Conservation (phyloP, 2,329 filamentous ascomycete genomes). For the Sporothrix pallida region DNA sequence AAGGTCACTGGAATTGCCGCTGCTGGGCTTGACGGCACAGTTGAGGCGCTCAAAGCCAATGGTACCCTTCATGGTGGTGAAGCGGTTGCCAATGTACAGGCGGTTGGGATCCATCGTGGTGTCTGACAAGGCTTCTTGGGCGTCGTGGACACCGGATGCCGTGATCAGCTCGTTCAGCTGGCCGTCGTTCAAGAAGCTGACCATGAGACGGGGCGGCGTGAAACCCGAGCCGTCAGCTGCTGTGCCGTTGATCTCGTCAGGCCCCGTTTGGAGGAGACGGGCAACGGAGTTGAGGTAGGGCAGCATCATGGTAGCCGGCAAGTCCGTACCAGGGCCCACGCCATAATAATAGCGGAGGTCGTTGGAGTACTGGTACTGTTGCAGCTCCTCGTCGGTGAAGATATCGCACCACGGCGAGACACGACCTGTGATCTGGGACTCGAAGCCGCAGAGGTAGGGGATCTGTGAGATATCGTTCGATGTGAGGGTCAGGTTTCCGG, state of each 20-base stretch:
- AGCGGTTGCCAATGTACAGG: slow-evolving; percentile 61
- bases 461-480: slow-evolving; percentile 54
- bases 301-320: slow-evolving; percentile 64
- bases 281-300: slow-evolving; percentile 63
- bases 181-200: slow-evolving; percentile 69
- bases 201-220: slow-evolving; percentile 61
- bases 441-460: slow-evolving; percentile 73
- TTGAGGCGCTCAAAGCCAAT: slow-evolving; percentile 68
- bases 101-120: slow-evolving; percentile 54
- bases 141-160: slow-evolving; percentile 66
- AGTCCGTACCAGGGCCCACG: slow-evolving; percentile 60
- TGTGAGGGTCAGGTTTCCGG: slow-evolving; percentile 59
- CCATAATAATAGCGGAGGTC: slow-evolving; percentile 73
- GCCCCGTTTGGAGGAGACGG: slow-evolving; percentile 58
- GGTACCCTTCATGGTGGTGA: slow-evolving; percentile 68
- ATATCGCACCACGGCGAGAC: slow-evolving; percentile 67
- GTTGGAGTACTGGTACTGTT: slow-evolving; percentile 69
- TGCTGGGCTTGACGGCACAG: slow-evolving; percentile 47
- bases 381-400: slow-evolving; percentile 66
- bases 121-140: slow-evolving; percentile 55
- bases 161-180: slow-evolving; percentile 67
- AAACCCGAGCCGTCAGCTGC: slow-evolving; percentile 54
- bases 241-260: slow-evolving; percentile 53
- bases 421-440: slow-evolving; percentile 68
- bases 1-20: slow-evolving; percentile 30